These are phyloP conservation scores for Purpureocillium lavendulum DNA, from an alignment of 2,329 filamentous ascomycete species.

Conservation along the genomic window DNA sequence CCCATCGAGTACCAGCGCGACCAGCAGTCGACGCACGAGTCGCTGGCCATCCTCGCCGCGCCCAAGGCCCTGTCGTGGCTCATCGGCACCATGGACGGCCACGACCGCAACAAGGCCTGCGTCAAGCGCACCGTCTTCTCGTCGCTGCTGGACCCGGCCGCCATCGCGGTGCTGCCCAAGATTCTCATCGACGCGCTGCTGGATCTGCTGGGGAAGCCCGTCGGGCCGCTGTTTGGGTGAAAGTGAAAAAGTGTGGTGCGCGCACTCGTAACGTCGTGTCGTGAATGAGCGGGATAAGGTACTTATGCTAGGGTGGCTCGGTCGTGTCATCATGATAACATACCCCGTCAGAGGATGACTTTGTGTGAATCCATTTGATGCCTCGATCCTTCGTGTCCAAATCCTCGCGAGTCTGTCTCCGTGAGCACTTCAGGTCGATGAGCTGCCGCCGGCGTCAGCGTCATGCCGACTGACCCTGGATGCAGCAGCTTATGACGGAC, in stretches of 20 bases:
- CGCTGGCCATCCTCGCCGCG: constrained; percentile 6
- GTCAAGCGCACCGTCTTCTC: constrained; percentile 3
- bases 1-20: constrained; percentile 36
- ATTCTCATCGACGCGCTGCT: constrained; percentile 8
- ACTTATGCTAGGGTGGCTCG: too few relatives aligned
- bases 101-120: constrained; percentile 1
- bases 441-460: too few relatives aligned
- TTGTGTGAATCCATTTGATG: too few relatives aligned
- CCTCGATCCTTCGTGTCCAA: too few relatives aligned
- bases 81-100: constrained; percentile 6
- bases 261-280: too few relatives aligned
- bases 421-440: too few relatives aligned
- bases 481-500: too few relatives aligned
- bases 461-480: too few relatives aligned
- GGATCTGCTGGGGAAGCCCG: constrained; percentile 5
- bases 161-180: constrained; percentile 7
- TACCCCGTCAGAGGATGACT: too few relatives aligned
- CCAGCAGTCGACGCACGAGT: constrained; percentile 28
- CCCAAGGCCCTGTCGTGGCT: constrained; percentile 11
- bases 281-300: too few relatives aligned
- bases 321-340: too few relatives aligned
- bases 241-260: neutral
- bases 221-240: constrained; percentile 7
- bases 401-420: too few relatives aligned
- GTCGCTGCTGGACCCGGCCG: constrained; percentile 8